phyloP scores from a whole-genome alignment of 2,329 filamentous ascomycete species.

The Aspergillus niger region DNA sequence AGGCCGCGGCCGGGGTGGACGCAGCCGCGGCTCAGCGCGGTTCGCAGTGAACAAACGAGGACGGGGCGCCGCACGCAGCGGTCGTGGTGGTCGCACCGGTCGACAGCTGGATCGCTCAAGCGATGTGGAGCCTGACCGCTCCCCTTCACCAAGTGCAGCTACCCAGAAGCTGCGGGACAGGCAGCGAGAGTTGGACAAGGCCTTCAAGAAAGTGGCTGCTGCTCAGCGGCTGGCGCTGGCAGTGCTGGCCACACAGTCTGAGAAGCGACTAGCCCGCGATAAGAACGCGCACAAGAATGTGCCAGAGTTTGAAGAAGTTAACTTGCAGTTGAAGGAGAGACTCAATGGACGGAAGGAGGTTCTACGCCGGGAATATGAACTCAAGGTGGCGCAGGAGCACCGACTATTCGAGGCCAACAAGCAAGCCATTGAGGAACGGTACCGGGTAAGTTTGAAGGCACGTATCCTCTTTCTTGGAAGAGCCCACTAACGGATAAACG shows the following conservation, averaged over 20 bases:
- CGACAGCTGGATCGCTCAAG: conserved; percentile 31
- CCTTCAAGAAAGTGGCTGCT: conserved; percentile 45
- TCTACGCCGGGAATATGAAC: conserved; percentile 37
- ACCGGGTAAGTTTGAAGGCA: conserved; percentile 27
- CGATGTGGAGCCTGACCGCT: conserved; percentile 34
- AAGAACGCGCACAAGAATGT: conserved; percentile 44
- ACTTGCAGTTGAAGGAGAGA: conserved; percentile 32
- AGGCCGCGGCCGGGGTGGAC: conserved; percentile 38
- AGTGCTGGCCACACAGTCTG: conserved; percentile 42
- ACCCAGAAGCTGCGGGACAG: conserved; percentile 44
- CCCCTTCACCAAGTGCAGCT: conserved; percentile 39
- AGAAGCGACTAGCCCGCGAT: conserved; percentile 43
- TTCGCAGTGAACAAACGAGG: conserved; percentile 25
- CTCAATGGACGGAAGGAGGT: conserved; percentile 31
- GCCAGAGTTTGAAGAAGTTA: conserved; percentile 42
- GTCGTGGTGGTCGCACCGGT: conserved; percentile 26
- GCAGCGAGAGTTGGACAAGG: conserved; percentile 45
- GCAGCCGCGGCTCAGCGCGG: conserved; percentile 32
- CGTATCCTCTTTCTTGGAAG: background rate
- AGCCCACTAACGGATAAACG: background rate
- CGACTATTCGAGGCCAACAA: conserved; percentile 34
- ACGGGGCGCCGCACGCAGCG: conserved; percentile 33
- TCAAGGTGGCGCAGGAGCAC: conserved; percentile 34
- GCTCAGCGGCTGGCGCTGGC: conserved; percentile 45
- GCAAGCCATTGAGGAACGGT: conserved; percentile 36